Conservation (phyloP, 805 yeast species). For the Scheffersomyces coipomensis region DNA sequence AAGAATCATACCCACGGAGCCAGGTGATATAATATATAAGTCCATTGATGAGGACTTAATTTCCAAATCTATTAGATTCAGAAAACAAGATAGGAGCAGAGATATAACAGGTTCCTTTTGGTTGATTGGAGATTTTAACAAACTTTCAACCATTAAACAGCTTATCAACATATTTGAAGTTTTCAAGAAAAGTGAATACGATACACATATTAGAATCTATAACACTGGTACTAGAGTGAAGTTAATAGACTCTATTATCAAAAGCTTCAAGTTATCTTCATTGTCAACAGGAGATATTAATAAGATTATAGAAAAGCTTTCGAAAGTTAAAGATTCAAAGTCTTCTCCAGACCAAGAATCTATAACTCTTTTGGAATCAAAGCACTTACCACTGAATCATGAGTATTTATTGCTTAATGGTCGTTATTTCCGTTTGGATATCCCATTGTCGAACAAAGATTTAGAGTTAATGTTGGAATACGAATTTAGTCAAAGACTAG, state of each 20-base stretch:
- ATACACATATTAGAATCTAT: slow-evolving; percentile 37
- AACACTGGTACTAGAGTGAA: slow-evolving; percentile 20
- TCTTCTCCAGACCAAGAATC: slow-evolving; percentile 1
- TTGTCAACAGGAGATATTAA: slow-evolving; percentile 11
- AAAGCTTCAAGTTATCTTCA: neutral
- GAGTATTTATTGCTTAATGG: slow-evolving; percentile 54
- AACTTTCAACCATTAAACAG: slow-evolving; percentile 39
- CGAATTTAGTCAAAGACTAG: slow-evolving; percentile 48
- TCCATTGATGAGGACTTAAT: slow-evolving; percentile 23
- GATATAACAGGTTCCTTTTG: slow-evolving; percentile 53
- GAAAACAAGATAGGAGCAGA: slow-evolving; percentile 7
- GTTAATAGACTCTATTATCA: slow-evolving; percentile 2
- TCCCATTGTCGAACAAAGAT: slow-evolving; percentile 19
- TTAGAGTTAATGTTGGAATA: slow-evolving; percentile 41
- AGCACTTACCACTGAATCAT: slow-evolving; percentile 29
- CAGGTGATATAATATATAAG: slow-evolving; percentile 31
- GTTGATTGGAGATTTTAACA: slow-evolving; percentile 57
- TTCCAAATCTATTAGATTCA: slow-evolving; percentile 20
- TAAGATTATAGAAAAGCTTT: slow-evolving; percentile 2
- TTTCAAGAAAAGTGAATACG: slow-evolving; percentile 18
- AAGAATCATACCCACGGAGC: slow-evolving; percentile 31
- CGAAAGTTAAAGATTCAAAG: slow-evolving; percentile 2
- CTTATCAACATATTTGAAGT: slow-evolving; percentile 33
- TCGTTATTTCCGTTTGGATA: slow-evolving; percentile 41
- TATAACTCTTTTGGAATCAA: slow-evolving; percentile 21